Evolutionary conservation across 768 basidiomycete genomes (phyloP), one percentile per base, ranked within the genome.

Genomic region (Mycena alexandri): DNA sequence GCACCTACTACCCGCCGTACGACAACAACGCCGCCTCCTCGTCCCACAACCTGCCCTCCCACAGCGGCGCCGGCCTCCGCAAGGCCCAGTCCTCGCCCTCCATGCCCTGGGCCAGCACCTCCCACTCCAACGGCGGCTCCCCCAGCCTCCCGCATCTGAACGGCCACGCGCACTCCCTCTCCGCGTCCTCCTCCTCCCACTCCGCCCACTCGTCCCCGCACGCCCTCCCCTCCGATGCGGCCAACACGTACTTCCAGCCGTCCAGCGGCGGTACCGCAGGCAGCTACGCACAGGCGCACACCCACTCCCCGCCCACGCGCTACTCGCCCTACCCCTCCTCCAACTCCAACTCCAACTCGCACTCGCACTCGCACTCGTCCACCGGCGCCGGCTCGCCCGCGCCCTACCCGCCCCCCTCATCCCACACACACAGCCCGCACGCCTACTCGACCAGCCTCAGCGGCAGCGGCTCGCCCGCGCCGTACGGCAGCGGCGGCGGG

Each of bases 321-420:
- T 63, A 63, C 52, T 62, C 61, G n/a, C 61, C 61, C 2, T 62
- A 62, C 62, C 43, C 56, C 41, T 44, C 67, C 21, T 16, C 67
- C 7, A 5, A 36, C 56, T 44, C 67, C 19, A 5, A 52, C 48
- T 46, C 57, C 61, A 29, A 50, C 43, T 58, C 42, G 29, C 10
- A 53, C 50, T 19, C 52, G 43, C 3, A 46, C 33, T 51, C 50
- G 16, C 3, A 3, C 59, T 51, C 48, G 25, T 21, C 16, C 12
- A 42, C n/a, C n/a, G n/a, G 38, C 55, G 9, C 13, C 21, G 25
- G 44, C 19, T 19, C 43, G 22, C 48, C 16, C 24, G 12, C 48
- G 48, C 22, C 48, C 13, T 10, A 5, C 34, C 12, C 34, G 34
- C 12, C 34, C 34, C n/a, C n/a, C n/a, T 36, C 34, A 12, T 36